A percentile compares a stretch with the other conserved stretches of the same genome.
phyloP scores from a whole-genome alignment of 352 stramenopile species.

The Hyaloperonospora brassicae region DNA sequence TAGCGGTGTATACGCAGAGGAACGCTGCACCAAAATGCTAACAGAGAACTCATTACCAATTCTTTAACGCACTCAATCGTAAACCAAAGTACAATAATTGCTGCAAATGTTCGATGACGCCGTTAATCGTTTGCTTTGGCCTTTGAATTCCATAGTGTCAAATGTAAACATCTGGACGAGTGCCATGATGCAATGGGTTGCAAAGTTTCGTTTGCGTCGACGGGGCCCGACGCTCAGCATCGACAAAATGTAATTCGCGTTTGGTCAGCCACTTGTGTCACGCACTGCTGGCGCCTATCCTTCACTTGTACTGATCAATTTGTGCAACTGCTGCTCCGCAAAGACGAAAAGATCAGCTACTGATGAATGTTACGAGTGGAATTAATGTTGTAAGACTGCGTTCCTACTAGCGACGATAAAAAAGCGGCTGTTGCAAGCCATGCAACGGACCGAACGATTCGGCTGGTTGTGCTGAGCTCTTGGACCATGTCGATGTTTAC shows the following conservation, averaged over 20 bases:
- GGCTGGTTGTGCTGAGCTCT: slow-evolving; percentile 58
- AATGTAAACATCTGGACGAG: too few relatives aligned
- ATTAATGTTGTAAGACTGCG: slow-evolving; percentile 26
- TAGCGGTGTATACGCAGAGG: too few relatives aligned
- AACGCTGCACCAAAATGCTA: too few relatives aligned
- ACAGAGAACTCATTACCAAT: too few relatives aligned
- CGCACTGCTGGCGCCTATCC: slow-evolving; percentile 32
- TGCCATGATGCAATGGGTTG: slow-evolving; percentile 7
- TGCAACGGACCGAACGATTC: slow-evolving; percentile 57
- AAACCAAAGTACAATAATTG: too few relatives aligned
- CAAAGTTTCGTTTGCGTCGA: slow-evolving; percentile 34
- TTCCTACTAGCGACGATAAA: slow-evolving; percentile 5
- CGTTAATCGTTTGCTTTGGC: too few relatives aligned
- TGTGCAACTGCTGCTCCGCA: slow-evolving; percentile 60
- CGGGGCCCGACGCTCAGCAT: slow-evolving; percentile 43
- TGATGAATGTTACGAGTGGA: slow-evolving; percentile 10
- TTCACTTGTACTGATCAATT: slow-evolving; percentile 62
- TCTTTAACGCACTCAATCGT: too few relatives aligned
- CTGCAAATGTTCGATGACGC: too few relatives aligned
- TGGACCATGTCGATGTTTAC: slow-evolving; percentile 44
- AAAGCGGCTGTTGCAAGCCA: slow-evolving; percentile 21
- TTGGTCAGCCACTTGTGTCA: slow-evolving; percentile 60
- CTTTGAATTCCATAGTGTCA: too few relatives aligned
- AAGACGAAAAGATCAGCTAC: slow-evolving; percentile 53
- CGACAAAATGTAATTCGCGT: slow-evolving; percentile 78